These are phyloP conservation scores for Bidens hawaiensis DNA, from an alignment of 140 eudicot genomes.

Conservation along the genomic window DNA sequence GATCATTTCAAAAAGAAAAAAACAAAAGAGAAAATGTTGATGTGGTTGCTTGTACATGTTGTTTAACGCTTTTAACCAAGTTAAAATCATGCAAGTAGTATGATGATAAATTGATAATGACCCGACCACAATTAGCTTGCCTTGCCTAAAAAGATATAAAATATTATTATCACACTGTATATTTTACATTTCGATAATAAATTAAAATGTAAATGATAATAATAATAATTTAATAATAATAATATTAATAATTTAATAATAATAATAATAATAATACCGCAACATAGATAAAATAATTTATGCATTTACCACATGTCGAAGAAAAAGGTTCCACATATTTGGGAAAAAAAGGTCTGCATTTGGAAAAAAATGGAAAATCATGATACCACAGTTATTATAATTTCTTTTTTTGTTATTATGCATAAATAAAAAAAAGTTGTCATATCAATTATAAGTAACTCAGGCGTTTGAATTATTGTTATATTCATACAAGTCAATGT, in stretches of 20 bases:
- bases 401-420: neutral
- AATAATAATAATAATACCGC: neutral
- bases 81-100: neutral
- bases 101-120: neutral
- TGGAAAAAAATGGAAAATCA: no score
- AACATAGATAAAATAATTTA: neutral
- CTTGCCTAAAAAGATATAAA: conserved; percentile 3
- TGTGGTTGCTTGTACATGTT: neutral
- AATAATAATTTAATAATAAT: no score
- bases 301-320: neutral
- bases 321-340: no score
- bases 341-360: no score
- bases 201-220: no score
- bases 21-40: no score
- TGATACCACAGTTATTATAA: no score
- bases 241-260: neutral
- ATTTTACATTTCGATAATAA: neutral
- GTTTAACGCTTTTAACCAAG: neutral
- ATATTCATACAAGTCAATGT: no score
- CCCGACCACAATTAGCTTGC: neutral
- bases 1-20: no score
- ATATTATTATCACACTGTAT: neutral
- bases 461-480: neutral
- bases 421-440: neutral
- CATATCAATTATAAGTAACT: neutral